Conservation (phyloP, 495 filamentous ascomycete species). For the Xylona heveae region DNA sequence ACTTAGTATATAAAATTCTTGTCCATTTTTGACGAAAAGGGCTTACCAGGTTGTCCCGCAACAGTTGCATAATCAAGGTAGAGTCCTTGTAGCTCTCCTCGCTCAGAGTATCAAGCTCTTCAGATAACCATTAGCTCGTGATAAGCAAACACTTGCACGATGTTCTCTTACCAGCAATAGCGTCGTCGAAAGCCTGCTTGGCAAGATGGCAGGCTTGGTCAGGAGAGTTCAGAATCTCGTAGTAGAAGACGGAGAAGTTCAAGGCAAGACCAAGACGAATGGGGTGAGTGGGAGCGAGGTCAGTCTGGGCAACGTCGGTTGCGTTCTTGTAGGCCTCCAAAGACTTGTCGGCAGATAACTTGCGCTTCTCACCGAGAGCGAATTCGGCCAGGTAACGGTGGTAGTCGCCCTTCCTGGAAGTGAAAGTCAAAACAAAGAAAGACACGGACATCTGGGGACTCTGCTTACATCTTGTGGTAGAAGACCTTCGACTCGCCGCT, state of each 20-base stretch:
- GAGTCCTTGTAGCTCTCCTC: slow-evolving; percentile 99
- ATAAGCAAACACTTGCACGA: background rate
- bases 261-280: slow-evolving; percentile 96
- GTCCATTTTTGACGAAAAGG: too few species aligned
- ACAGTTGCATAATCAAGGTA: slow-evolving; percentile 97
- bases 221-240: slow-evolving; percentile 97
- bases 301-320: slow-evolving; percentile 93
- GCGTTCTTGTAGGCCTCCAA: slow-evolving; percentile 98
- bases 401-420: slow-evolving; percentile 92
- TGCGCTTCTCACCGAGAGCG: slow-evolving; percentile 91
- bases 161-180: slow-evolving; percentile 67
- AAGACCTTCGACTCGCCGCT: slow-evolving; percentile 98
- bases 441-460: background rate
- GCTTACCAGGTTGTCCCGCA: slow-evolving; percentile 92
- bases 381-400: slow-evolving; percentile 99
- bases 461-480: slow-evolving; percentile 96
- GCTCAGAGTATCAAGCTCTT: slow-evolving; percentile 93
- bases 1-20: too few species aligned
- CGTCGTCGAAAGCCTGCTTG: slow-evolving; percentile 98
- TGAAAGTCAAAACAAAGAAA: slow-evolving; percentile 1
- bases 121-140: slow-evolving; percentile 5
- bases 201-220: slow-evolving; percentile 98
- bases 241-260: slow-evolving; percentile 99
- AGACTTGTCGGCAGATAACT: slow-evolving; percentile 86
- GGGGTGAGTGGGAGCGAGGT: slow-evolving; percentile 94